Conservation (phyloP, 176 grass and related monocot genomes). For the Chloris gayana region DNA sequence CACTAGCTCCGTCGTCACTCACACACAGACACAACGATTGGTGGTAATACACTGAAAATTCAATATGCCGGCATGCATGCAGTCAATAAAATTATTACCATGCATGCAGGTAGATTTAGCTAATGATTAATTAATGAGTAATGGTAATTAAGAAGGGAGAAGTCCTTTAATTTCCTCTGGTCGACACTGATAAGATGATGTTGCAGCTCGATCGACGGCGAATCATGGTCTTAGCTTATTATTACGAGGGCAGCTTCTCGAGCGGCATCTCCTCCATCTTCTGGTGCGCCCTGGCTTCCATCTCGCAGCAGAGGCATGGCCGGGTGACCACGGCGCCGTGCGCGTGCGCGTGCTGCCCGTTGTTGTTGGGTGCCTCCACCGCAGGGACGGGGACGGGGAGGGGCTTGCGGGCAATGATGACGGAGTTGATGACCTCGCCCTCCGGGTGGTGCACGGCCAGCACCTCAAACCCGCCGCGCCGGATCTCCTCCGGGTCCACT, state of each 20-base stretch:
- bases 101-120: too few relatives aligned
- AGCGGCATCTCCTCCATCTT: slow-evolving; percentile 71
- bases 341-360: too few relatives aligned
- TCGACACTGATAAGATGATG: too few relatives aligned
- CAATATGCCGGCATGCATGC: background rate
- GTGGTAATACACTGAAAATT: background rate
- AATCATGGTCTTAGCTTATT: too few relatives aligned
- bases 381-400: too few relatives aligned
- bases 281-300: slow-evolving; percentile 65
- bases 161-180: too few relatives aligned
- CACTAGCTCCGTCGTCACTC: background rate
- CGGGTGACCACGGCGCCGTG: slow-evolving; percentile 47
- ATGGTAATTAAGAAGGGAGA: too few relatives aligned
- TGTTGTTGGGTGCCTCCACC: too few relatives aligned
- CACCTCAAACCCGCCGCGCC: slow-evolving; percentile 72
- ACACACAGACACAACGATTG: background rate
- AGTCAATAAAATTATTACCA: background rate
- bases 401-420: slow-evolving; percentile 83
- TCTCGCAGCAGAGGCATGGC: slow-evolving; percentile 81
- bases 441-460: slow-evolving; percentile 83
- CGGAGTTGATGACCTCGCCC: slow-evolving; percentile 95
- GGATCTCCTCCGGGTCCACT: slow-evolving; percentile 67
- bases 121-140: too few relatives aligned
- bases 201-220: too few relatives aligned
- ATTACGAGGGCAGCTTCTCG: slow-evolving; percentile 74